phyloP scores from a whole-genome alignment of 2,329 filamentous ascomycete genomes.

The Aspergillus glaucus region DNA sequence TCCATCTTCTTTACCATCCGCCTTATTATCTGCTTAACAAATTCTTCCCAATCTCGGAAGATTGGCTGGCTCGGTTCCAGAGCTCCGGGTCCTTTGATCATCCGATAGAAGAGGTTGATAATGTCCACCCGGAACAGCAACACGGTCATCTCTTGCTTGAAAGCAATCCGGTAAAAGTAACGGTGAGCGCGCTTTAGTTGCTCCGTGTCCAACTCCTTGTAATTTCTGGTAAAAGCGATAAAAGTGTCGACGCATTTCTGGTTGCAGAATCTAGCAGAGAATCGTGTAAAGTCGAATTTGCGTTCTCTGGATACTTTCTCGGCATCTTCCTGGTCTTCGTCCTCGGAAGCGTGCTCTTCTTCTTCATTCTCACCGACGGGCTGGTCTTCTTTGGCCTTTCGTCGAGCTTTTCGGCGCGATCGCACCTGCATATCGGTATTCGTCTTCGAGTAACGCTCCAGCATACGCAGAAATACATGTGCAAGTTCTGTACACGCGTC shows the following conservation, averaged over 20 bases:
- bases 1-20: slow-evolving; percentile 78
- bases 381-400: slow-evolving; percentile 55
- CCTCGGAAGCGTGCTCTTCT: slow-evolving; percentile 54
- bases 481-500: slow-evolving; percentile 86
- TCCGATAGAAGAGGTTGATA: slow-evolving; percentile 75
- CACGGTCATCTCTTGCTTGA: slow-evolving; percentile 87
- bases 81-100: slow-evolving; percentile 82
- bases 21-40: slow-evolving; percentile 76
- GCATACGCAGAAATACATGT: slow-evolving; percentile 83
- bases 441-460: slow-evolving; percentile 90
- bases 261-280: slow-evolving; percentile 71
- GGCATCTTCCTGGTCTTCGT: slow-evolving; percentile 67
- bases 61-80: slow-evolving; percentile 60
- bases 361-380: slow-evolving; percentile 48
- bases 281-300: slow-evolving; percentile 88
- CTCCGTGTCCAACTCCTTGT: slow-evolving; percentile 67
- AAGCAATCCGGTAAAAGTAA: slow-evolving; percentile 88
- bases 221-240: slow-evolving; percentile 69
- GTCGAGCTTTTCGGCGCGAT: slow-evolving; percentile 65
- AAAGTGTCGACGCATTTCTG: slow-evolving; percentile 88
- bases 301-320: slow-evolving; percentile 70
- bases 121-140: slow-evolving; percentile 89
- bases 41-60: slow-evolving; percentile 85
- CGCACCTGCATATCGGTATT: slow-evolving; percentile 91
- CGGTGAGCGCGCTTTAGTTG: slow-evolving; percentile 90